phyloP scores from a whole-genome alignment of 768 basidiomycete species.

The Psilocybe azurescens region DNA sequence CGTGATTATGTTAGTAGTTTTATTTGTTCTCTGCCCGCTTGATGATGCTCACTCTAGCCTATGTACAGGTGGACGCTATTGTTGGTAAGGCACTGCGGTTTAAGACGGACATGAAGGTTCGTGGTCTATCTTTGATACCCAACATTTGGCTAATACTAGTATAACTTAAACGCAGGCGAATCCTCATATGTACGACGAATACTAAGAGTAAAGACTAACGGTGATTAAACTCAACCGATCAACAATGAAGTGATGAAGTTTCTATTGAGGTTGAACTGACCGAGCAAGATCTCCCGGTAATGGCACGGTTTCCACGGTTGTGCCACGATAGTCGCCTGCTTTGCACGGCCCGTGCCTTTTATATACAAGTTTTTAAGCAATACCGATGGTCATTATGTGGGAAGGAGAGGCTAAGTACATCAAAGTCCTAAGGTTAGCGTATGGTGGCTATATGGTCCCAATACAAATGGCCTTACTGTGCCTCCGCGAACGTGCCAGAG shows the following conservation, averaged over 20 bases:
- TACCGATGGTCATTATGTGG: too few relatives aligned
- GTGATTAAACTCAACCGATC: background rate
- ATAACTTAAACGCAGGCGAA: background rate
- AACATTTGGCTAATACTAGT: constrained; percentile 4
- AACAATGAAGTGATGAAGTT: background rate
- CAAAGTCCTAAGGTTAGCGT: too few relatives aligned
- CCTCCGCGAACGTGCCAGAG: too few relatives aligned
- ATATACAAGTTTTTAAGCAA: too few relatives aligned
- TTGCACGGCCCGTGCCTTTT: too few relatives aligned
- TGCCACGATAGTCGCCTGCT: too few relatives aligned
- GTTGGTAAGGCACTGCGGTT: constrained; percentile 2
- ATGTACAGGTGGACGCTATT: constrained; percentile 7
- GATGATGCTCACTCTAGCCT: background rate
- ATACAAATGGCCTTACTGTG: too few relatives aligned
- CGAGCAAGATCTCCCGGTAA: too few relatives aligned
- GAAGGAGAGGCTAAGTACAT: too few relatives aligned
- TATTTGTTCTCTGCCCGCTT: background rate
- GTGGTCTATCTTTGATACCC: background rate
- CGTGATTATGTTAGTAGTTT: constrained; percentile 5
- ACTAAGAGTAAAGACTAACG: background rate
- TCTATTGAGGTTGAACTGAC: too few relatives aligned
- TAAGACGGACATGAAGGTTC: constrained; percentile 4
- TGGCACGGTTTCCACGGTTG: too few relatives aligned
- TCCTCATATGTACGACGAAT: constrained; percentile 5
- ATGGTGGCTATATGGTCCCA: too few relatives aligned